A percentile compares a stretch with the other conserved stretches of the same genome.
Evolutionary conservation across 139 green algal species (phyloP).

Genomic region (Coelastrella sp.): DNA sequence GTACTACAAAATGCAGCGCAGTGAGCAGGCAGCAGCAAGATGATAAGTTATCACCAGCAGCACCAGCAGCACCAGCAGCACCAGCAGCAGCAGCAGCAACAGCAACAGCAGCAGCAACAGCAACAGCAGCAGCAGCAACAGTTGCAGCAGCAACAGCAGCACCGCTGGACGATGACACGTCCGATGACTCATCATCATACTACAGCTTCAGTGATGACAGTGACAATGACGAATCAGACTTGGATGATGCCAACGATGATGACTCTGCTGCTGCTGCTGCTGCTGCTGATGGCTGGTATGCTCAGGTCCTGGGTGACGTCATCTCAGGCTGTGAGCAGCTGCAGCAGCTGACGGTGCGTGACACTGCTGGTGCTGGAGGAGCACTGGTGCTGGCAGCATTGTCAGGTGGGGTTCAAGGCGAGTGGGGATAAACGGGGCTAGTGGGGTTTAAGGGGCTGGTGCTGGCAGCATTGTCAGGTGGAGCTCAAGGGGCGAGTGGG

Average conservation of each 20-base stretch:
- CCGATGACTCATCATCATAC: background rate
- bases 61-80: slow-evolving; percentile 2
- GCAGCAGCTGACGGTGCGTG: background rate
- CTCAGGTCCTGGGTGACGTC: background rate
- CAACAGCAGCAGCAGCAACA: background rate
- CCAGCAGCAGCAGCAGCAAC: background rate
- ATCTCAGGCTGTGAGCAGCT: background rate
- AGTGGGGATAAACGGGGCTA: background rate
- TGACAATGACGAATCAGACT: background rate
- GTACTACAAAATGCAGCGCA: background rate
- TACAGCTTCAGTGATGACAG: background rate
- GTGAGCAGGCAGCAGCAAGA: background rate
- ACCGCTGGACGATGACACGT: background rate
- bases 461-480: too few relatives aligned
- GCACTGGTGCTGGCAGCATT: background rate
- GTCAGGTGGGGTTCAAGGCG: background rate
- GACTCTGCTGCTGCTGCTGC: background rate
- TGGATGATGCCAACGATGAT: background rate
- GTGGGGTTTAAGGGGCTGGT: too few relatives aligned
- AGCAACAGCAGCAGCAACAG: background rate
- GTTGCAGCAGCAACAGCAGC: background rate
- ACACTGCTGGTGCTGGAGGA: slow-evolving; percentile 10
- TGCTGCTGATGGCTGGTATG: background rate
- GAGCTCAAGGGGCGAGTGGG: too few relatives aligned
- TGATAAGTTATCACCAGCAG: background rate